These are phyloP conservation scores for Xylaria castorea DNA, from an alignment of 495 filamentous ascomycete genomes.

Conservation along the genomic window DNA sequence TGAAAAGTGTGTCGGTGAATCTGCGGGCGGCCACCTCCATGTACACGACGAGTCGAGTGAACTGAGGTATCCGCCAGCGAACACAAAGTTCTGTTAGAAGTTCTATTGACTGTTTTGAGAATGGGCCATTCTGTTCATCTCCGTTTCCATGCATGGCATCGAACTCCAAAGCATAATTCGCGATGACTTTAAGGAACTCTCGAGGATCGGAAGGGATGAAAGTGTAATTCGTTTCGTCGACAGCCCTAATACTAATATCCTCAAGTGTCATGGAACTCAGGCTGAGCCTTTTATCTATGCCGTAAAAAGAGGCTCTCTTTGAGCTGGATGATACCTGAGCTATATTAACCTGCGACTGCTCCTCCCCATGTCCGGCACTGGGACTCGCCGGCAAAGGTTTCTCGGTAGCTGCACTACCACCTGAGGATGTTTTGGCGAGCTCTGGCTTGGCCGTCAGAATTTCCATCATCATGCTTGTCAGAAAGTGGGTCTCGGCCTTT, in stretches of 20 bases:
- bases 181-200: conserved; percentile 76
- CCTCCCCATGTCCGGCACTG: conserved; percentile 48
- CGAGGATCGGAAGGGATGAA: conserved; percentile 91
- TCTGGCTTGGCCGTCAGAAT: conserved; percentile 88
- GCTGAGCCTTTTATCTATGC: conserved; percentile 72
- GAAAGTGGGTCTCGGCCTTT: conserved; percentile 77
- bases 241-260: conserved; percentile 59
- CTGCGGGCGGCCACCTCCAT: conserved; percentile 85
- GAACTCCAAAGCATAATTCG: conserved; percentile 73
- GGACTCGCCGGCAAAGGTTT: conserved; percentile 56
- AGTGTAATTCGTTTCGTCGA: conserved; percentile 69
- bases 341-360: conserved; percentile 64
- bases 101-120: conserved; percentile 84
- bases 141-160: conserved; percentile 59
- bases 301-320: conserved; percentile 56
- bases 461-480: conserved; percentile 90
- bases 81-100: conserved; percentile 83
- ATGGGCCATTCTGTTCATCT: conserved; percentile 61
- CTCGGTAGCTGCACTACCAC: conserved; percentile 38
- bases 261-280: conserved; percentile 73
- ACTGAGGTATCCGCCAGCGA: conserved; percentile 89
- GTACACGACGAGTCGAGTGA: conserved; percentile 79
- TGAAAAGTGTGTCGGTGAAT: conserved; percentile 85
- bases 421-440: conserved; percentile 67
- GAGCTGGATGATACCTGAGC: conserved; percentile 57